These are phyloP conservation scores for Penicillium diatomitis DNA, from an alignment of 495 filamentous ascomycete genomes.

Conservation along the genomic window DNA sequence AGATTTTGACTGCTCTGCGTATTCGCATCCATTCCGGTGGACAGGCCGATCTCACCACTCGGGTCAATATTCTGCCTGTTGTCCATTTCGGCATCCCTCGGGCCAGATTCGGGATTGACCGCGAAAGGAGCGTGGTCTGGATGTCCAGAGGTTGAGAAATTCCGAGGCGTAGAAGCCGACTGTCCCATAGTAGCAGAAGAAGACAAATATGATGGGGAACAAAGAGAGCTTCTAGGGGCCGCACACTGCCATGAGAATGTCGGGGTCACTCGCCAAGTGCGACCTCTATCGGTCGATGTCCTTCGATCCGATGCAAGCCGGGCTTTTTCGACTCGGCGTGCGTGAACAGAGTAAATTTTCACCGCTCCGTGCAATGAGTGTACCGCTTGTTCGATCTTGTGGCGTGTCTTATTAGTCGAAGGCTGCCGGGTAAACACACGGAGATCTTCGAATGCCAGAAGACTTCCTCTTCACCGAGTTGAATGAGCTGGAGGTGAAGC, in stretches of 20 bases:
- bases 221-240: slow-evolving; percentile 14
- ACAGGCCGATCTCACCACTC: slow-evolving; percentile 14
- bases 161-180: slow-evolving; percentile 36
- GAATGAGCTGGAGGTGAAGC: background rate
- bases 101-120: slow-evolving; percentile 13
- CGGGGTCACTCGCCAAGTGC: slow-evolving; percentile 1
- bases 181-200: slow-evolving; percentile 41
- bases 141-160: slow-evolving; percentile 21
- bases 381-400: too few relatives aligned
- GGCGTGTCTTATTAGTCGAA: too few relatives aligned
- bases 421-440: too few relatives aligned
- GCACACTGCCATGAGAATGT: slow-evolving; percentile 27
- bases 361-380: too few relatives aligned
- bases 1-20: slow-evolving; percentile 9
- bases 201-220: slow-evolving; percentile 6
- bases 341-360: background rate
- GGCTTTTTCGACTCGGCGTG: background rate
- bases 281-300: slow-evolving; percentile 2
- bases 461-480: too few relatives aligned
- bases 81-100: slow-evolving; percentile 38
- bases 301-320: background rate
- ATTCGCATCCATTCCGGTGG: slow-evolving; percentile 12
- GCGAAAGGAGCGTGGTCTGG: slow-evolving; percentile 15
- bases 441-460: too few relatives aligned
- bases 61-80: slow-evolving; percentile 23